phyloP scores from a whole-genome alignment of 2,329 filamentous ascomycete genomes.

The Lasiodiplodia gonubiensis region DNA sequence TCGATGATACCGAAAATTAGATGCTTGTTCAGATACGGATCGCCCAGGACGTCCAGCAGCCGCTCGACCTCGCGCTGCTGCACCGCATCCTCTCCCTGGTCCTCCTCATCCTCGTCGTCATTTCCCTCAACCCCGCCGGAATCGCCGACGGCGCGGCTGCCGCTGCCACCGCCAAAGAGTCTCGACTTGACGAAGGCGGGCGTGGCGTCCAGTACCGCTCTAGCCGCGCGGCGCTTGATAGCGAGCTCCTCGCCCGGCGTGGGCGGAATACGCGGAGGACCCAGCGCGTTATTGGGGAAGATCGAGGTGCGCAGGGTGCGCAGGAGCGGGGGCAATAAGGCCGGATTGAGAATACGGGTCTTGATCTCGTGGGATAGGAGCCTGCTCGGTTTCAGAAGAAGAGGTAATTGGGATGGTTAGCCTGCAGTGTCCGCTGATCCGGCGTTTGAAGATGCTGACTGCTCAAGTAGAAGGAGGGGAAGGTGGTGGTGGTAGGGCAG shows the following conservation, averaged over 20 bases:
- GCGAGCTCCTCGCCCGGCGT: constrained; percentile 64
- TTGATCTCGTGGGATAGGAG: constrained; percentile 54
- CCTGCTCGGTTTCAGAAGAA: constrained; percentile 39
- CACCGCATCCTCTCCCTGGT: constrained; percentile 33
- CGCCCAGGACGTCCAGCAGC: constrained; percentile 75
- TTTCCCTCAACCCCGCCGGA: neutral
- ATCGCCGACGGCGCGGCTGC: neutral
- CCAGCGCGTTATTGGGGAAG: constrained; percentile 84
- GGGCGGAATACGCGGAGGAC: constrained; percentile 65
- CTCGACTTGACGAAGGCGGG: constrained; percentile 49
- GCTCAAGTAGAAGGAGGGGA: neutral
- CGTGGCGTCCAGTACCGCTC: constrained; percentile 57
- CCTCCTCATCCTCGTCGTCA: neutral
- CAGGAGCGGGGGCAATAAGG: constrained; percentile 57
- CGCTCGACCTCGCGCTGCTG: constrained; percentile 50
- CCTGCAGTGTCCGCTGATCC: neutral
- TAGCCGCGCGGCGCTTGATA: constrained; percentile 71
- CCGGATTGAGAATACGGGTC: constrained; percentile 49
- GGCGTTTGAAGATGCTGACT: constrained; percentile 3
- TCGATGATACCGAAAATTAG: constrained; percentile 84
- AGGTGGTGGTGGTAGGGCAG: constrained; percentile 12
- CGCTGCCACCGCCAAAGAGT: constrained; percentile 36
- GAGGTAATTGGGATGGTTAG: neutral
- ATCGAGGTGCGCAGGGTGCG: constrained; percentile 75
- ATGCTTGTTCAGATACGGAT: constrained; percentile 92